A percentile compares a stretch with the other conserved stretches of the same genome.
phyloP scores from a whole-genome alignment of 345 rosid species.

The Euphorbia tirucalli region DNA sequence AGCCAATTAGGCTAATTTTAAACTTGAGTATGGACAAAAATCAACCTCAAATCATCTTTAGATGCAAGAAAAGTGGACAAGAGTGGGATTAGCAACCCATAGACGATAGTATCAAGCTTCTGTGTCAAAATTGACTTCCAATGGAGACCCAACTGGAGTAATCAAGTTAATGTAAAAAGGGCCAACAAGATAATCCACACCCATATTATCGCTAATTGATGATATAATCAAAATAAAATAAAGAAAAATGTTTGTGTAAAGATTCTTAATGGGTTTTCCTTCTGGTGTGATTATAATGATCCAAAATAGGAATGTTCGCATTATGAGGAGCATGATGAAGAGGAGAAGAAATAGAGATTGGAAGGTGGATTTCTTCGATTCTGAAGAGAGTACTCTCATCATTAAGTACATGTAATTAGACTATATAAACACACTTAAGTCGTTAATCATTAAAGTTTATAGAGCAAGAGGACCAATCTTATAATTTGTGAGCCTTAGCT shows the following conservation, averaged over 20 bases:
- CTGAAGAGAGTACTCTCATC: neutral
- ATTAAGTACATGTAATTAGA: neutral
- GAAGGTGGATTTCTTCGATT: neutral
- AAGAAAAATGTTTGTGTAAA: conserved; percentile 1
- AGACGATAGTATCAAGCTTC: conserved; percentile 23
- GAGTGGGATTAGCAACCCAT: conserved; percentile 33
- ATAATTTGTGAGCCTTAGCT: conserved; percentile 19
- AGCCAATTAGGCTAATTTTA: conserved; percentile 5
- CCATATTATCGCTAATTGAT: conserved; percentile 24
- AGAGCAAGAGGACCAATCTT: conserved; percentile 37
- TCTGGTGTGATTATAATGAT: conserved; percentile 31
- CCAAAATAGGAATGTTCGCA: conserved; percentile 21
- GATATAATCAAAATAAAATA: conserved; percentile 9
- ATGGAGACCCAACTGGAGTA: conserved; percentile 36
- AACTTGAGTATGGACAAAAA: neutral
- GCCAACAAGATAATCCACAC: conserved; percentile 18
- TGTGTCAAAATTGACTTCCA: conserved; percentile 24
- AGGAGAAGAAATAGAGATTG: neutral
- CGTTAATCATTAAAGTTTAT: conserved; percentile 29
- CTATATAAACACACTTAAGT: neutral
- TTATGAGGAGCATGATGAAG: neutral
- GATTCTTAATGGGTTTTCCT: conserved; percentile 22
- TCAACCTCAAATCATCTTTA: conserved; percentile 17
- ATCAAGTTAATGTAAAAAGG: conserved; percentile 32
- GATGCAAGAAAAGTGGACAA: conserved; percentile 14